Evolutionary conservation across 1,284 basidiomycete species (phyloP), one percentile per base, ranked within the genome.

Genomic region (Neolentinus lepideus): DNA sequence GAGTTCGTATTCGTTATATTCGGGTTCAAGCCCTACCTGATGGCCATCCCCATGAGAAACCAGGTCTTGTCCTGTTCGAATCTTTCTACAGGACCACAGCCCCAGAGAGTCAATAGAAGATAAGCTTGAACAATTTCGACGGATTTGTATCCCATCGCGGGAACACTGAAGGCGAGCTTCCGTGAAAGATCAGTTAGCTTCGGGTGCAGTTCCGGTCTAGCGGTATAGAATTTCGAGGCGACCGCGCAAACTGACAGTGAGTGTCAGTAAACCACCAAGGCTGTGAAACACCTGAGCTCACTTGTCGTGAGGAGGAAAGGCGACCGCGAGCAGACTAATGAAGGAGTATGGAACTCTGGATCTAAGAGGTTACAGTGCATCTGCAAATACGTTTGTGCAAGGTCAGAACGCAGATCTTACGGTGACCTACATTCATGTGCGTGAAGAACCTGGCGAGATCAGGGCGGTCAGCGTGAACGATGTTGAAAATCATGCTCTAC

Each of bases 1-100:
- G 19, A 24, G 36, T 29, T 4, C 29, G 29, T 12, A 31, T 12
- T 29, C 24, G 54, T 27, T 31, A 33, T 16, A 52, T 26, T 31
- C 14, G 29, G 9, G 24, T 36, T 36, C 29, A 12, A 9, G 38
- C 29, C 60, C 3, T 57, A 88, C 87, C 88, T 77, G 61, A 92
- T 91, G 14, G 82, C 90, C 86, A 92, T 90, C 29, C 92, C 91
- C 26, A 95, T 76, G 52, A 93, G 76, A 63, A 93, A 69, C 94
- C 96, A 99, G 0, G 95, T 98, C 64, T 91, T 87, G 72, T 99
- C 96, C 65, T 98, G 94, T 68, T 99, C 97, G 66, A 93, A 98
- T 16, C 92, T 82, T 70, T 94, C 92, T 35, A 92, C 92, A 3
- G 92, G 92, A n/a, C 92, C 92, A 60, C 88, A 85, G 1, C 92